These are phyloP conservation scores for Jaapia argillacea DNA, from an alignment of 768 basidiomycete genomes.

Conservation along the genomic window DNA sequence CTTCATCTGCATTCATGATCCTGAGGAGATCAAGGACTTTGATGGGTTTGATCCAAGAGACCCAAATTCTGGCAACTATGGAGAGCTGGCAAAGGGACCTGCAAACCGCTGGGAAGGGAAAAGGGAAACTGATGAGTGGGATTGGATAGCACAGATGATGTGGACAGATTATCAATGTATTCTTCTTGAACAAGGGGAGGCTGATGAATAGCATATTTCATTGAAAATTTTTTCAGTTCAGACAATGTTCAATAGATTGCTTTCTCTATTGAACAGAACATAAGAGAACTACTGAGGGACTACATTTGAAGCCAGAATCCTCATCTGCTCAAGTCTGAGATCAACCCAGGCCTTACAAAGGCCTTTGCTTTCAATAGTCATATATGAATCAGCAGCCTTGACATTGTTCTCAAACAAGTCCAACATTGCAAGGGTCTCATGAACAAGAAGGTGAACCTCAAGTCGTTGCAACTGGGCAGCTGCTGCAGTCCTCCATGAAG, in stretches of 20 bases:
- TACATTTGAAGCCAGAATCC: background rate
- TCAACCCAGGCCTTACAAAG: background rate
- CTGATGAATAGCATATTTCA: no score
- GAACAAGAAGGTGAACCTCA: background rate
- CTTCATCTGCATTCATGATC: constrained; percentile 21
- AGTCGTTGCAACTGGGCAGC: background rate
- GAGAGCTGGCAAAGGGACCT: background rate
- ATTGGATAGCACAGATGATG: background rate
- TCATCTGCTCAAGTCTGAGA: background rate
- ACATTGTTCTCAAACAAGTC: background rate
- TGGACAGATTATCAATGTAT: background rate
- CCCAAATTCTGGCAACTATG: background rate
- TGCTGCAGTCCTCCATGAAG: background rate
- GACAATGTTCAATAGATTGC: no score
- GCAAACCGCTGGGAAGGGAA: background rate
- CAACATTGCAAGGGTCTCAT: background rate
- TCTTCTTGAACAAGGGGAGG: no score
- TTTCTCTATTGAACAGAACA: background rate
- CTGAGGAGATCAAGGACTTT: constrained; percentile 4
- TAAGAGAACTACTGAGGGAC: background rate
- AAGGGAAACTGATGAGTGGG: background rate
- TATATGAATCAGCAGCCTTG: background rate
- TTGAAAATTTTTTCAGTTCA: no score
- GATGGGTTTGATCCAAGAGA: background rate
- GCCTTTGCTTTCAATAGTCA: background rate